These are phyloP conservation scores for Aspergillus costaricaensis DNA, from an alignment of 2,329 filamentous ascomycete species.

Conservation along the genomic window DNA sequence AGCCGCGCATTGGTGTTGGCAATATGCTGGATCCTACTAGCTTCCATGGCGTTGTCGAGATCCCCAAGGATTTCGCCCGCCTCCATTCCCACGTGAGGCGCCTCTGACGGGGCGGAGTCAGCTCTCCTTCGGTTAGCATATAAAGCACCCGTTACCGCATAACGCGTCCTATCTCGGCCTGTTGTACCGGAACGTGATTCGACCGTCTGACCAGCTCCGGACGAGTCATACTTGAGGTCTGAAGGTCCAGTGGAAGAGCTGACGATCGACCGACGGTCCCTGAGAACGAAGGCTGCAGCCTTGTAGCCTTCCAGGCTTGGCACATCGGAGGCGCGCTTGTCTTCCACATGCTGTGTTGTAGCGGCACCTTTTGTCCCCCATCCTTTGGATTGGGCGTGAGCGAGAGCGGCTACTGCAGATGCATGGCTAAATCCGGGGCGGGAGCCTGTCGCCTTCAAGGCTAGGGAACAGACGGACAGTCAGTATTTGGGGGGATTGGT, in stretches of 20 bases:
- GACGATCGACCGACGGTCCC: slow-evolving; percentile 27
- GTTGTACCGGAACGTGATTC: slow-evolving; percentile 43
- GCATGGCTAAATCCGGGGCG: slow-evolving; percentile 58
- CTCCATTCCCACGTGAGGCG: slow-evolving; percentile 63
- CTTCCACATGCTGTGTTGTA: slow-evolving; percentile 59
- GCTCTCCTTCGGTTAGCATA: slow-evolving; percentile 62
- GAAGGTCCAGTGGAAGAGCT: slow-evolving; percentile 16
- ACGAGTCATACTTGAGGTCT: slow-evolving; percentile 37
- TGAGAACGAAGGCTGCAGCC: slow-evolving; percentile 67
- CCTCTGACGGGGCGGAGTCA: slow-evolving; percentile 66
- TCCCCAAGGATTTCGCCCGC: slow-evolving; percentile 60
- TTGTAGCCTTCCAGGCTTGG: slow-evolving; percentile 69
- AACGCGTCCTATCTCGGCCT: slow-evolving; percentile 65
- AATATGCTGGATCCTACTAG: slow-evolving; percentile 64
- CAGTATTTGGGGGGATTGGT: background rate
- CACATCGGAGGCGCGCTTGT: slow-evolving; percentile 54
- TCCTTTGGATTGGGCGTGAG: slow-evolving; percentile 70
- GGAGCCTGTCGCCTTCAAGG: slow-evolving; percentile 49
- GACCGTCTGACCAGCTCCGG: slow-evolving; percentile 70
- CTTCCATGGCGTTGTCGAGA: slow-evolving; percentile 48
- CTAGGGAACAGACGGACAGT: slow-evolving; percentile 16
- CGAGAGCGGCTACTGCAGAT: slow-evolving; percentile 74
- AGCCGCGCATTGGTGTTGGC: slow-evolving; percentile 72
- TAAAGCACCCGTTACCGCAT: slow-evolving; percentile 78
- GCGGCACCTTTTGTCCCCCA: slow-evolving; percentile 58